Evolutionary conservation across 2,329 filamentous ascomycete species (phyloP), one percentile per base, ranked within the genome.

Genomic region (Colletotrichum theobromicola): DNA sequence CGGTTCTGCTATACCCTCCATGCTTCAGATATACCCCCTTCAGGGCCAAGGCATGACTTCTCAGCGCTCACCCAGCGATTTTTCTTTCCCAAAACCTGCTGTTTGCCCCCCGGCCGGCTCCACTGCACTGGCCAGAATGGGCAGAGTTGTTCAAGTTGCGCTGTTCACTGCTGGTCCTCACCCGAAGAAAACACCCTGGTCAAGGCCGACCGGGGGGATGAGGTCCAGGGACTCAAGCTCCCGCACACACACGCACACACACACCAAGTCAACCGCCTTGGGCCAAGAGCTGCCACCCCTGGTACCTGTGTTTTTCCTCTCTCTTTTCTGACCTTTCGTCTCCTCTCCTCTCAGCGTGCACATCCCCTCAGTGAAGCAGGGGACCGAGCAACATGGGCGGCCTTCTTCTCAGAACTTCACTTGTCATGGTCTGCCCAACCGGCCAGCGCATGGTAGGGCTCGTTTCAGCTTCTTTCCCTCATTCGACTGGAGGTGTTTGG

Each of bases 391-490:
- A 68, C 46, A 65, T 69, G 70, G 70, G 70, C 35, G 50, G 64
- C 64, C 46, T 65, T 72, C 37, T 74, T 79, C 76, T 82, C 77
- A 80, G 78, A 79, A 78, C 80, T 80, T 82, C 78, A 81, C 80
- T 83, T 82, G 82, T 82, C 79, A 83, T 85, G 82, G 81, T 82
- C 80, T 79, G 82, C 81, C 82, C 57, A 50, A 69, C 80, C 84
- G 82, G 72, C 67, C 26, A 74, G 79, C 81, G 84, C 84, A 85
- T 85, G 83, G 83, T 82, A 83, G 80, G 80, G 80, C 80, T 81
- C 81, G 85, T 87, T 87, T 87, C 86, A 87, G 79, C 81, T 83
- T 79, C 80, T 82, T 80, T 83, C 80, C 81, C 72, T 67, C 62
- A 80, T 83, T 81, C 77, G 80, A 82, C 76, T 80, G 77, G 80